These are phyloP conservation scores for Ustilago lituana DNA, from an alignment of 1,284 basidiomycete species.

Conservation along the genomic window DNA sequence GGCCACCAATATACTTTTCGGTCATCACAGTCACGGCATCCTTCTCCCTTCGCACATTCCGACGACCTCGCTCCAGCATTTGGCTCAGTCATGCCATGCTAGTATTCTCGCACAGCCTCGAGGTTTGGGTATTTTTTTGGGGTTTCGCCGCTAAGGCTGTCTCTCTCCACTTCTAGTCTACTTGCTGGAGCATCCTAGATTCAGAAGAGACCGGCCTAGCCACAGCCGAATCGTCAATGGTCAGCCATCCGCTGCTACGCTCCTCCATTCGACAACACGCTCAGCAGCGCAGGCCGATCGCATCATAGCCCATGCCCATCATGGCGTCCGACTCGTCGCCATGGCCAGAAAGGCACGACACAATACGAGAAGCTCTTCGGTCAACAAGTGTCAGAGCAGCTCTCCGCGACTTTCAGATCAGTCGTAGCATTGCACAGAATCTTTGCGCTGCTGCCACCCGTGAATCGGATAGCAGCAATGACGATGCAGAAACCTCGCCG, in stretches of 20 bases:
- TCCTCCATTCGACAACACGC: too few species aligned
- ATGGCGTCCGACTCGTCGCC: constrained; percentile 22
- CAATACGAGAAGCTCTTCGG: constrained; percentile 21
- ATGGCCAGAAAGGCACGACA: constrained; percentile 31
- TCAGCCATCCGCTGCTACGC: not conserved
- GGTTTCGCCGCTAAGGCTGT: too few species aligned
- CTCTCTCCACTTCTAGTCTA: too few species aligned
- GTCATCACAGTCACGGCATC: not conserved
- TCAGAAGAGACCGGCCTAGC: too few species aligned
- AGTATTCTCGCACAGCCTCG: too few species aligned
- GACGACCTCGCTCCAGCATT: too few species aligned
- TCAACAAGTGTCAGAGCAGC: constrained; percentile 25
- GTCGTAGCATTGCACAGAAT: constrained; percentile 3
- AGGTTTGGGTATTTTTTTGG: too few species aligned
- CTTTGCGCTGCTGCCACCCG: not conserved
- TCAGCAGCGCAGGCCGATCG: not conserved
- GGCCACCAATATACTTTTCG: too few species aligned
- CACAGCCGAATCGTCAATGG: too few species aligned
- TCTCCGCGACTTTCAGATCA: constrained; percentile 41
- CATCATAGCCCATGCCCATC: not conserved
- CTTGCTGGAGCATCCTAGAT: too few species aligned
- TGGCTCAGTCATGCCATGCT: too few species aligned
- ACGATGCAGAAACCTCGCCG: not conserved
- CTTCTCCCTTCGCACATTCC: too few species aligned
- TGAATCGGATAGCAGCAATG: constrained; percentile 4